Base-by-base conservation (phyloP, 192 early-diverging fungal species). In the Geranomyces variabilis region DNA sequence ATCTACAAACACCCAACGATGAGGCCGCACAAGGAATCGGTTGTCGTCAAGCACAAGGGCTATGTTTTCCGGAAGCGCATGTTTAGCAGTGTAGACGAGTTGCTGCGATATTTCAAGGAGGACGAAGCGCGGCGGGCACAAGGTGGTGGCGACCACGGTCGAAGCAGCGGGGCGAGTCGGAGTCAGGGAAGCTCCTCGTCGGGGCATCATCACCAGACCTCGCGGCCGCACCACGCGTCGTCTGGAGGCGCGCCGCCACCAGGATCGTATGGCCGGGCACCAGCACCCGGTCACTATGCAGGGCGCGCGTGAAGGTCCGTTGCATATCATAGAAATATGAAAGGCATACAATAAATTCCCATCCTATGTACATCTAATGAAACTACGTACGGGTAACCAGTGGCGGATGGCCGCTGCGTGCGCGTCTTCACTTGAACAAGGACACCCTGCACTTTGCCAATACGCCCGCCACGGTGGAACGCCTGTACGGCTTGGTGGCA, bases 91-190 rank as follows among this genome's bases (percentile, higher is more conserved):
- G 86, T 94, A 19, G 86, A 88, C 55, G 90, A 86, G 22, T 66
- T 95, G 59, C 88, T 92, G 46, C 84, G 87, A 48, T 87, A 87
- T 6, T 94, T 91, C 77, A 94, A 97, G 76, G 74, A 76, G 68
- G 70, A 77, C 45, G 80, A 82, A 60, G 70, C 64, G 1, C 44
- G 45, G 46, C 29, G 66, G 61, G 71, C 71, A 15, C 4, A 3
- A 8, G n/a, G 24, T 3, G 7, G 51, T 53, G 17, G 51, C 51
- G 19, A n/a, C 6, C 51, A 26, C 51, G 51, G 51, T 17, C 2
- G n/a, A 53, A 53, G 51, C 24, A 26, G 51, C 17, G 51, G 51
- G n/a, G 24, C n/a, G n/a, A 26, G 51, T 53, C 2, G 51, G 19
- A n/a, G 51, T 15, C 51, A 53, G 5, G 36, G 36, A 7, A 41